These are phyloP conservation scores for Xylaria longipes DNA, from an alignment of 495 filamentous ascomycete species.

Conservation along the genomic window DNA sequence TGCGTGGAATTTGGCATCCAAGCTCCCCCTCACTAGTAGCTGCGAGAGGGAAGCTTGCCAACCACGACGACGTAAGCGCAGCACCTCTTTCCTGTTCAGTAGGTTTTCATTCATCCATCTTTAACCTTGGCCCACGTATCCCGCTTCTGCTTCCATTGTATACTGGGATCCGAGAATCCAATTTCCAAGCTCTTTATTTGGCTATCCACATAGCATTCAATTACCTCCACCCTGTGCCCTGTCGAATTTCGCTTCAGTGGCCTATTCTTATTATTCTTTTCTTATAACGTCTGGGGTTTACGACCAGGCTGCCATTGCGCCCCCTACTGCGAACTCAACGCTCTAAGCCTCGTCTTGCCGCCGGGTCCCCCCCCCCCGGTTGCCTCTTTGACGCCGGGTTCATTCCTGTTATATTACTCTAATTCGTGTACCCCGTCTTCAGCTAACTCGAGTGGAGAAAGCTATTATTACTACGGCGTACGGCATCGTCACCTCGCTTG, in stretches of 20 bases:
- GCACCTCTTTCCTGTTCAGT: not conserved
- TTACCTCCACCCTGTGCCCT: not conserved
- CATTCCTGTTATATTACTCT: conserved; percentile 8
- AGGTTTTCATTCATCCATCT: not conserved
- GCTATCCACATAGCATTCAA: conserved; percentile 3
- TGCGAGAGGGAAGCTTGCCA: conserved; percentile 7
- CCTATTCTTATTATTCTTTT: conserved; percentile 1
- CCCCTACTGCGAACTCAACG: not conserved
- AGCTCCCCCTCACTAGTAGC: conserved; percentile 18
- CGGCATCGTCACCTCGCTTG: conserved; percentile 15
- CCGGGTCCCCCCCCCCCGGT: conserved; percentile 9
- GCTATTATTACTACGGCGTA: conserved; percentile 18
- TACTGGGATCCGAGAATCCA: not conserved
- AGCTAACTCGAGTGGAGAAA: conserved; percentile 21
- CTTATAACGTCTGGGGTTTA: not conserved
- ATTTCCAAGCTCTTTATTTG: not conserved
- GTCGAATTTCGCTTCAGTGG: not conserved
- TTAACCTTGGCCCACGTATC: conserved; percentile 17
- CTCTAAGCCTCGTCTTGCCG: conserved; percentile 19
- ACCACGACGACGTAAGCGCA: conserved; percentile 15
- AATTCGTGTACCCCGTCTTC: conserved; percentile 4
- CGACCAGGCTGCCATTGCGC: conserved; percentile 9
- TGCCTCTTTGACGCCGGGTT: conserved; percentile 18
- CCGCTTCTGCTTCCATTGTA: conserved; percentile 5
- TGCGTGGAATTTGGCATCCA: not conserved